Evolutionary conservation across 176 grass and related monocot species (phyloP), one percentile per base, ranked within the genome.

Genomic region (Dendrocalamus sinicus): DNA sequence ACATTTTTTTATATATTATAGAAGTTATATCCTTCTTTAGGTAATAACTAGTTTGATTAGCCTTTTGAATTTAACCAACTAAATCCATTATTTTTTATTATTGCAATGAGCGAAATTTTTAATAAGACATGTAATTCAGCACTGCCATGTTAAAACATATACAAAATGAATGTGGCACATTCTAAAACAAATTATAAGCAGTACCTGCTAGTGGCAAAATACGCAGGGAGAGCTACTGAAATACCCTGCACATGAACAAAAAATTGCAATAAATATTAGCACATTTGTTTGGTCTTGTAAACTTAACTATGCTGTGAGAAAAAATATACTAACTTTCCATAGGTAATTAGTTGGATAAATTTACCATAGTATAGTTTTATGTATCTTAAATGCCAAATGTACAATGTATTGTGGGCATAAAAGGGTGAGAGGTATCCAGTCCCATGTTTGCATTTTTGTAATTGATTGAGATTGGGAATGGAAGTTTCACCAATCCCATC

Each of bases 131-230:
- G 58, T 43, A 22, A 70, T 82, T 50, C 44, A 67, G 5, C 35
- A 81, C 13, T 75, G 35, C 7, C 72, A 23, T 48, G 32, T 45
- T 74, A 61, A 26, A 73, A 72, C 28, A 68, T 70, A 32, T 26
- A 71, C 51, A 54, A 70, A 76, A 50, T 70, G 35, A 71, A 70
- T 68, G 15, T 70, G 60, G 12, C 54, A 45, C 71, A 72, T 64
- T 66, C 19, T 30, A 12, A 76, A 67, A 48, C 8, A 53, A 44
- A 75, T 67, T 72, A 32, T 83, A 67, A 40, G 40, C 7, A 51
- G 14, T 92, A 98, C 93, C 93, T 98, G 81, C 47, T 70, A 68
- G 96, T 98, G 22, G 96, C 96, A 81, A 95, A 98, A 43, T 98
- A 98, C 1, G 91, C 88, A 74, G 96, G 96, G 78, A 98, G 93